Evolutionary conservation across 257 asterid genomes (phyloP).

Genomic region (Solanum habrochaites): DNA sequence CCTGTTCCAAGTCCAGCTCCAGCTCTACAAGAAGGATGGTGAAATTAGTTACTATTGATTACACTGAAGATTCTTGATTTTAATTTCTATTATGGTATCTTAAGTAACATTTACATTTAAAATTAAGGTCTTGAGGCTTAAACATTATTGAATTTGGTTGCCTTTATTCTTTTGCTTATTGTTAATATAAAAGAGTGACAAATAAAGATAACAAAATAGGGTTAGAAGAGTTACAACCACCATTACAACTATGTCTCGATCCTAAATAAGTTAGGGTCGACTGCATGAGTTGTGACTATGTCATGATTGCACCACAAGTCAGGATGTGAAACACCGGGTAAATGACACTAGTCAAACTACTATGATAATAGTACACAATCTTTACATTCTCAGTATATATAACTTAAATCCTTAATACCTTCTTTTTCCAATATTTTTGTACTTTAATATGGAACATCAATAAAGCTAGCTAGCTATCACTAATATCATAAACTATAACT

Average conservation of each 20-base stretch:
- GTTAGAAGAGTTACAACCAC: neutral
- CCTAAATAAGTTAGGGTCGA: neutral
- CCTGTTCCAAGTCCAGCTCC: neutral
- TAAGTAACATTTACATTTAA: neutral
- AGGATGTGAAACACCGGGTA: neutral
- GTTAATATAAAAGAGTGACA: neutral
- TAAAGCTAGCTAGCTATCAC: neutral
- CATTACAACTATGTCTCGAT: neutral
- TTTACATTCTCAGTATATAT: neutral
- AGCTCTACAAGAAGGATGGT: constrained; percentile 1
- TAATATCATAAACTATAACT: neutral
- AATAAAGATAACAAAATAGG: neutral
- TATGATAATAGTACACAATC: neutral
- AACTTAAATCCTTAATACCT: neutral
- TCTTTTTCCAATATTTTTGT: neutral
- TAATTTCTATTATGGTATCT: neutral
- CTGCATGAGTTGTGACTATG: neutral
- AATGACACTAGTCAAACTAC: neutral
- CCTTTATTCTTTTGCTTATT: neutral
- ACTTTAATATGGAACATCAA: neutral
- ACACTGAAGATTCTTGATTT: neutral
- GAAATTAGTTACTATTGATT: neutral
- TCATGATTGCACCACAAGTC: neutral
- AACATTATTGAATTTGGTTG: neutral
- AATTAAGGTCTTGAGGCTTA: neutral